Conservation (phyloP, 75 land plant genomes). For the Adiantum capillusveneris region DNA sequence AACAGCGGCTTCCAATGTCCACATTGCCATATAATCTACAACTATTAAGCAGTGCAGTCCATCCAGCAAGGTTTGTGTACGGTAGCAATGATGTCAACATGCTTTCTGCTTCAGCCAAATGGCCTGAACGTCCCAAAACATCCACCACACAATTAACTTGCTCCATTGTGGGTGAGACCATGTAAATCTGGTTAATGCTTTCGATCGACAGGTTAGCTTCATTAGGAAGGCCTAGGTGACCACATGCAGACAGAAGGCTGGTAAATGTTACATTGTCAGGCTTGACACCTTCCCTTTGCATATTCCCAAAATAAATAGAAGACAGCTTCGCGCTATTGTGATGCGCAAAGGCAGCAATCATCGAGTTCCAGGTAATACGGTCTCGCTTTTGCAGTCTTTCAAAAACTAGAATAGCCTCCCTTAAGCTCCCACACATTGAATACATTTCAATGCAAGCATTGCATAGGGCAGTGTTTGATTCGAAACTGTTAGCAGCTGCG, state of each 20-base stretch:
- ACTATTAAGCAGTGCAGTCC: slow-evolving; percentile 55
- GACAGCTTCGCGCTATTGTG: slow-evolving; percentile 37
- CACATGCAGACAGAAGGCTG: slow-evolving; percentile 60
- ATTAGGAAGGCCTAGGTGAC: slow-evolving; percentile 51
- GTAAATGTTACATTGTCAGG: slow-evolving; percentile 58
- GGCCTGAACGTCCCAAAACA: slow-evolving; percentile 54
- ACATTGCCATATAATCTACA: slow-evolving; percentile 45
- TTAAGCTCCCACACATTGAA: slow-evolving; percentile 53
- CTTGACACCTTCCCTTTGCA: slow-evolving; percentile 42
- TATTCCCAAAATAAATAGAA: slow-evolving; percentile 43
- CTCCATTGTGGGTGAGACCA: slow-evolving; percentile 33
- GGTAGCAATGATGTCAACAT: slow-evolving; percentile 50
- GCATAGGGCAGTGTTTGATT: slow-evolving; percentile 30
- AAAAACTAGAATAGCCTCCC: slow-evolving; percentile 40
- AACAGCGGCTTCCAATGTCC: not conserved
- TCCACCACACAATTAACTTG: slow-evolving; percentile 73
- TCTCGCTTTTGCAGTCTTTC: slow-evolving; percentile 21
- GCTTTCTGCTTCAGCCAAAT: slow-evolving; percentile 38
- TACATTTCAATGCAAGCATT: slow-evolving; percentile 56
- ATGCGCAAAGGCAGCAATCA: slow-evolving; percentile 50
- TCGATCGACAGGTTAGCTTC: slow-evolving; percentile 38
- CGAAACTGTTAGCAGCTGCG: slow-evolving; percentile 30
- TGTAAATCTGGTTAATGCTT: slow-evolving; percentile 26
- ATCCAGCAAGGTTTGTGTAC: slow-evolving; percentile 40
- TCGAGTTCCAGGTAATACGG: slow-evolving; percentile 54